Percentiles rank a stretch among this genome's conserved stretches.
Conservation (phyloP, 2,329 filamentous ascomycete genomes). For the Pyrenophora tritici-repentis region DNA sequence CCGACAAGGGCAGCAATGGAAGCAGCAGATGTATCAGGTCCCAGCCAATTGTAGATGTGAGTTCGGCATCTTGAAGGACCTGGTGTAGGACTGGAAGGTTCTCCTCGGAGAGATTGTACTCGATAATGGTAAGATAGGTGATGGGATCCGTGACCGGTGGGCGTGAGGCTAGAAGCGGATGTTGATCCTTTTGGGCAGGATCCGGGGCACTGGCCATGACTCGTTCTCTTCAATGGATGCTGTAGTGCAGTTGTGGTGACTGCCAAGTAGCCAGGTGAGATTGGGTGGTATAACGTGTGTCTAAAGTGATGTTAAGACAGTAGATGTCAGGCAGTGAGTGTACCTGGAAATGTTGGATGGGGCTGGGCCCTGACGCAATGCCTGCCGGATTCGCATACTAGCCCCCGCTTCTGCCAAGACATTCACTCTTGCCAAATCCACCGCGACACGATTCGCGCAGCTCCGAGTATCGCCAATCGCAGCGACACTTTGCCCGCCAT, state of each 20-base stretch:
- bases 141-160: constrained; percentile 70
- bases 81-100: constrained; percentile 70
- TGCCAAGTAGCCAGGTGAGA: background rate
- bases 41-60: constrained; percentile 82
- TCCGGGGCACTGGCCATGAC: constrained; percentile 42
- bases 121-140: constrained; percentile 78
- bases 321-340: constrained; percentile 3
- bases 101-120: constrained; percentile 71
- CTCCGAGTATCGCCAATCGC: constrained; percentile 13
- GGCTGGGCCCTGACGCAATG: constrained; percentile 24
- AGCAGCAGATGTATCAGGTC: constrained; percentile 78
- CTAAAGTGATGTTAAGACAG: background rate
- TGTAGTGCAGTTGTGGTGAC: background rate
- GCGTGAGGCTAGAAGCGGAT: constrained; percentile 62
- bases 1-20: constrained; percentile 66
- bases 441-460: constrained; percentile 12
- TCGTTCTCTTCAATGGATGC: background rate
- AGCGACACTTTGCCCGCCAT: constrained; percentile 55
- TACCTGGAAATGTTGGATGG: constrained; percentile 7
- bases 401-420: constrained; percentile 23
- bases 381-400: constrained; percentile 13
- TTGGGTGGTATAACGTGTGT: background rate
- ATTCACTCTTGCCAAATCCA: constrained; percentile 24
- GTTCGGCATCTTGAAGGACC: constrained; percentile 68
- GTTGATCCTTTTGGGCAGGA: constrained; percentile 32